Conservation (phyloP, 495 filamentous ascomycete genomes). For the Parachaetomium inaequale region DNA sequence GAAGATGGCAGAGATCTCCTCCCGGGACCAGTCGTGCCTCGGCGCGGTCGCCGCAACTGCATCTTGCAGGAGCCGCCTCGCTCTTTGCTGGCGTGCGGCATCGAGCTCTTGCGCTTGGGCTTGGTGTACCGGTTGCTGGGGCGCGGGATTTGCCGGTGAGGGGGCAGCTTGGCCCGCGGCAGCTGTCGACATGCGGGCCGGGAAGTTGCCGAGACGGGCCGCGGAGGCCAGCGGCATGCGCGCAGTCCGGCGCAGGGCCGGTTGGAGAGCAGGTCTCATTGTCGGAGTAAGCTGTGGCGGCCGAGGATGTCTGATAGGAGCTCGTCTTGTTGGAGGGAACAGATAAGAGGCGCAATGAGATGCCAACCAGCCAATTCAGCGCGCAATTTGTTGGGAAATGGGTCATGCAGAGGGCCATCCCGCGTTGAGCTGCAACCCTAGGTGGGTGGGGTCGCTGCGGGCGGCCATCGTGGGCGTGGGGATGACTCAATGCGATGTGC, state of each 20-base stretch:
- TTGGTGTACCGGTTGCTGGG: not conserved
- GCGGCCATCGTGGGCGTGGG: not conserved
- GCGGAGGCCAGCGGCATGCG: not conserved
- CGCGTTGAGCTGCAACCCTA: constrained; percentile 11
- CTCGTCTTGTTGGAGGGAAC: not conserved
- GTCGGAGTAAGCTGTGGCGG: not conserved
- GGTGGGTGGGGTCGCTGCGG: constrained; percentile 10
- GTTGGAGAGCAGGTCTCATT: constrained; percentile 1
- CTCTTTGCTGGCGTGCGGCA: constrained; percentile 12
- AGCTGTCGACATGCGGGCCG: constrained; percentile 7
- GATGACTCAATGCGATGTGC: constrained; percentile 8
- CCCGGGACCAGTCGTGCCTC: constrained; percentile 70
- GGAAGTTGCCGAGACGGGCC: not conserved
- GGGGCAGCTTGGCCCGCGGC: not conserved
- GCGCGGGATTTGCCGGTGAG: not conserved
- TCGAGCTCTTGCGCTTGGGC: not conserved
- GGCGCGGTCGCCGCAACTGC: constrained; percentile 57
- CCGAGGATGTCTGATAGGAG: not conserved
- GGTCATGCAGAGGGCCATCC: not conserved
- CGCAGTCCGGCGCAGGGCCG: not conserved
- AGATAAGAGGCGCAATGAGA: not conserved
- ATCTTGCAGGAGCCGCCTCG: constrained; percentile 27
- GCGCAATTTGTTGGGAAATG: constrained; percentile 12
- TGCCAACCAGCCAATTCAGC: not conserved
- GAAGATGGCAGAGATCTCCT: constrained; percentile 73